Conservation (phyloP, 2,329 filamentous ascomycete genomes). For the Lecanoromycetidae sp. region DNA sequence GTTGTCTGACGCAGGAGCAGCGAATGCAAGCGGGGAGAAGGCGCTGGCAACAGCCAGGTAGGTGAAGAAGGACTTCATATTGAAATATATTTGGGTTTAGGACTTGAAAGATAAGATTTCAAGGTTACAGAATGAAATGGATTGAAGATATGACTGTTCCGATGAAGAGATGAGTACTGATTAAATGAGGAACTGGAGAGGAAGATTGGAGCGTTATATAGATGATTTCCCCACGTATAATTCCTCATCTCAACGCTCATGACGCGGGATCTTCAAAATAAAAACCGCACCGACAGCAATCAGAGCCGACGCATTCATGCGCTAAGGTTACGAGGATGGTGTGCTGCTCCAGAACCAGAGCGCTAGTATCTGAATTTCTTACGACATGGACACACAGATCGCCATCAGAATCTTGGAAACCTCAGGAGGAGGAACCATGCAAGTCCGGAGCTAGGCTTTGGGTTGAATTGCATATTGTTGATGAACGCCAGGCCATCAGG, state of each 20-base stretch:
- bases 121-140: neutral
- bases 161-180: neutral
- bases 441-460: neutral
- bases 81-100: neutral
- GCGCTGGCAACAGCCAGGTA: constrained; percentile 7
- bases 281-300: neutral
- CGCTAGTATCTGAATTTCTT: too few relatives aligned
- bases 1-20: constrained; percentile 8
- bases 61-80: constrained; percentile 3
- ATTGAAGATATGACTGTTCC: neutral
- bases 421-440: constrained; percentile 1
- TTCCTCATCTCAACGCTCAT: neutral
- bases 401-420: neutral
- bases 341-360: neutral
- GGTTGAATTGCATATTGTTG: neutral
- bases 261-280: neutral
- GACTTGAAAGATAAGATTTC: neutral
- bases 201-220: neutral
- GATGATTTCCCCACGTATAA: neutral
- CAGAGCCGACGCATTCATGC: neutral
- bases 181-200: neutral
- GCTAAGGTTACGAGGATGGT: too few relatives aligned
- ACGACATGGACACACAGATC: neutral
- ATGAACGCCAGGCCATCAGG: neutral
- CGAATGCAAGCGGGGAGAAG: neutral